A percentile compares a stretch with the other conserved stretches of the same genome.
Conservation (phyloP, 2,329 filamentous ascomycete genomes). For the Thermoascus crustaceus region DNA sequence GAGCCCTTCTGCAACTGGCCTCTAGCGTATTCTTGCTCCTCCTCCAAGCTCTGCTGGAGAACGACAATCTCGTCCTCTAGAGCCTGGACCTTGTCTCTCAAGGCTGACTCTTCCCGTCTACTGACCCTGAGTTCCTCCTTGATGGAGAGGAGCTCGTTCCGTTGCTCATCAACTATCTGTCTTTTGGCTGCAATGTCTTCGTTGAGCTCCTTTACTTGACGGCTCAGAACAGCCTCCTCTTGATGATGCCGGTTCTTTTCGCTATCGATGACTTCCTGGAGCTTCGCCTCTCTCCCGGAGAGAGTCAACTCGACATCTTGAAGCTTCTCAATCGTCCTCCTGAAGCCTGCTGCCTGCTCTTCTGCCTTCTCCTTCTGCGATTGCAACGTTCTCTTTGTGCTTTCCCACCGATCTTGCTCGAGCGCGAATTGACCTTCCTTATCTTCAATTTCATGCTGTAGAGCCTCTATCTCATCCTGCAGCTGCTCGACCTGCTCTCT, state of each 20-base stretch:
- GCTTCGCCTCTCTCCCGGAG: conserved; percentile 58
- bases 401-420: conserved; percentile 65
- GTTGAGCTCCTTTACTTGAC: conserved; percentile 68
- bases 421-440: conserved; percentile 63
- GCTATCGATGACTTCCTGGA: conserved; percentile 61
- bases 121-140: conserved; percentile 64
- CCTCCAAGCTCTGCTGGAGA: conserved; percentile 57
- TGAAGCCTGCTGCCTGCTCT: conserved; percentile 58
- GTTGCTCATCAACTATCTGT: conserved; percentile 55
- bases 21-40: conserved; percentile 55
- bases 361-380: conserved; percentile 59
- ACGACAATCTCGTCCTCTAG: conserved; percentile 72
- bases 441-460: conserved; percentile 59
- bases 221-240: conserved; percentile 61
- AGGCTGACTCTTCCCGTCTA: conserved; percentile 53
- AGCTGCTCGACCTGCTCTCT: conserved; percentile 48
- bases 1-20: conserved; percentile 50
- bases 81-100: conserved; percentile 57
- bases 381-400: conserved; percentile 56
- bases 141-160: conserved; percentile 56
- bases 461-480: conserved; percentile 49
- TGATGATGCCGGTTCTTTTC: conserved; percentile 64
- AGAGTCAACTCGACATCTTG: conserved; percentile 60
- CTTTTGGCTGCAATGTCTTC: conserved; percentile 62
- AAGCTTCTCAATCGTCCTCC: conserved; percentile 62